Conservation (phyloP, 2,329 filamentous ascomycete genomes). For the Phialophora expanda region DNA sequence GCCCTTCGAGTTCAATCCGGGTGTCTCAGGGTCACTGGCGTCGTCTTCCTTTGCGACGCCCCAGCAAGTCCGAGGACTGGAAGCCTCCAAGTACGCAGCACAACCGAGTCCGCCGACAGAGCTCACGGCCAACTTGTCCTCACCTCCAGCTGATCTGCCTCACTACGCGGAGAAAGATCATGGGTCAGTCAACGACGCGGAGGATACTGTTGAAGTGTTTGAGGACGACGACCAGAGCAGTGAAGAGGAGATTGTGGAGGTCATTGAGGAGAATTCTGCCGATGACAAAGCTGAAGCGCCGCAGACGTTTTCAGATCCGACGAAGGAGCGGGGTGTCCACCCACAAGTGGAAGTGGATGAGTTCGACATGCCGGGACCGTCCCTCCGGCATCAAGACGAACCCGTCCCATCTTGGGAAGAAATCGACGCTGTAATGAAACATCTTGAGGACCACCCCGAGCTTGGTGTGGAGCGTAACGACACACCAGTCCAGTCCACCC, state of each 20-base stretch:
- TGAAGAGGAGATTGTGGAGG: slow-evolving; percentile 25
- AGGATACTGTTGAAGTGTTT: slow-evolving; percentile 27
- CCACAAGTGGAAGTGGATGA: slow-evolving; percentile 16
- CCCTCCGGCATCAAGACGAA: slow-evolving; percentile 24
- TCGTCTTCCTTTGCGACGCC: slow-evolving; percentile 25
- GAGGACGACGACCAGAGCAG: slow-evolving; percentile 25
- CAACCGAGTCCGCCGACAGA: slow-evolving; percentile 18
- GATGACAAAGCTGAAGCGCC: slow-evolving; percentile 14
- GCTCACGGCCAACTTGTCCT: slow-evolving; percentile 41
- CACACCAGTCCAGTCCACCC: slow-evolving; percentile 52
- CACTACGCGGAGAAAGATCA: slow-evolving; percentile 22
- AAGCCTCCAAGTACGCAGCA: slow-evolving; percentile 34
- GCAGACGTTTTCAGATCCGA: neutral
- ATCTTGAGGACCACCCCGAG: slow-evolving; percentile 76
- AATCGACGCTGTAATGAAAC: slow-evolving; percentile 90
- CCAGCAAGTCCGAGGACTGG: slow-evolving; percentile 25
- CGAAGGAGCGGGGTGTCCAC: slow-evolving; percentile 9
- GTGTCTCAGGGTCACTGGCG: slow-evolving; percentile 43
- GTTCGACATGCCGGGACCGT: slow-evolving; percentile 16
- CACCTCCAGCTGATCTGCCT: slow-evolving; percentile 27
- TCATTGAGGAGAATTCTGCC: slow-evolving; percentile 17
- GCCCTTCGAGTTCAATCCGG: slow-evolving; percentile 64
- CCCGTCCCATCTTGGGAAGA: slow-evolving; percentile 59
- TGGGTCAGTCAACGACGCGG: slow-evolving; percentile 21
- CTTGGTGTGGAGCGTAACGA: slow-evolving; percentile 72